Percentiles rank a stretch among this genome's conserved stretches.
These are phyloP conservation scores for Moniliella sp. DNA, from an alignment of 1,284 basidiomycete species.

Conservation along the genomic window DNA sequence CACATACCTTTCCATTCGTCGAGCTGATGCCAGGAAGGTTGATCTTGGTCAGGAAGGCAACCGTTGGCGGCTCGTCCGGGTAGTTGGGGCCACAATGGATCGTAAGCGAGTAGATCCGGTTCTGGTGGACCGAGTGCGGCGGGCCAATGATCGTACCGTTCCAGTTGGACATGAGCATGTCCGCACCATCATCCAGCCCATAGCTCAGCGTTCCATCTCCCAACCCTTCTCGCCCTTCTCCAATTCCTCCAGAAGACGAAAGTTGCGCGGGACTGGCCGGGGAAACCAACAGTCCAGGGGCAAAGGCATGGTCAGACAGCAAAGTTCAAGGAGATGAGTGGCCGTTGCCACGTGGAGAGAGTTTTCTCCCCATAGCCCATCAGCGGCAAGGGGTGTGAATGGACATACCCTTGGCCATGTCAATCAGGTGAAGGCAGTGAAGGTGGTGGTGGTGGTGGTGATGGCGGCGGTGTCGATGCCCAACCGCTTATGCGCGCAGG, in stretches of 20 bases:
- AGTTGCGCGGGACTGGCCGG: constrained; percentile 80
- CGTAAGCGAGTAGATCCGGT: constrained; percentile 86
- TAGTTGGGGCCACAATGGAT: constrained; percentile 65
- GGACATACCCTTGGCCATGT: too few relatives aligned
- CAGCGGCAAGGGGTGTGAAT: too few relatives aligned
- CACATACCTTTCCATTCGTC: constrained; percentile 43
- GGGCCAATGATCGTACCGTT: constrained; percentile 97
- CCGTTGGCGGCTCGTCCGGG: constrained; percentile 53
- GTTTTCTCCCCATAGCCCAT: too few relatives aligned
- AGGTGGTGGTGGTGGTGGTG: too few relatives aligned
- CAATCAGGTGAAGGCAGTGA: too few relatives aligned
- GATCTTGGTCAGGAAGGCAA: constrained; percentile 68
- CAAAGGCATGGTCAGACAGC: not conserved
- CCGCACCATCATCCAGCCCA: constrained; percentile 38
- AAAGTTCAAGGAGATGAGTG: too few relatives aligned
- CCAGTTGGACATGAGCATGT: constrained; percentile 67
- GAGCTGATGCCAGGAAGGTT: constrained; percentile 78
- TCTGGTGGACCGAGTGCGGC: constrained; percentile 83
- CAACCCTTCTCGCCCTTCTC: constrained; percentile 98
- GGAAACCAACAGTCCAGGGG: too few relatives aligned
- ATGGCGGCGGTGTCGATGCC: too few relatives aligned
- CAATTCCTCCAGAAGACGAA: constrained; percentile 68
- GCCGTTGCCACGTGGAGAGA: too few relatives aligned
- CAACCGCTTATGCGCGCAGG: too few relatives aligned
- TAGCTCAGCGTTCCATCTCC: constrained; percentile 93